A percentile compares a stretch with the other conserved stretches of the same genome.
These are phyloP conservation scores for Gracilaria domingensis DNA, from an alignment of 23 red algal genomes.

Conservation along the genomic window DNA sequence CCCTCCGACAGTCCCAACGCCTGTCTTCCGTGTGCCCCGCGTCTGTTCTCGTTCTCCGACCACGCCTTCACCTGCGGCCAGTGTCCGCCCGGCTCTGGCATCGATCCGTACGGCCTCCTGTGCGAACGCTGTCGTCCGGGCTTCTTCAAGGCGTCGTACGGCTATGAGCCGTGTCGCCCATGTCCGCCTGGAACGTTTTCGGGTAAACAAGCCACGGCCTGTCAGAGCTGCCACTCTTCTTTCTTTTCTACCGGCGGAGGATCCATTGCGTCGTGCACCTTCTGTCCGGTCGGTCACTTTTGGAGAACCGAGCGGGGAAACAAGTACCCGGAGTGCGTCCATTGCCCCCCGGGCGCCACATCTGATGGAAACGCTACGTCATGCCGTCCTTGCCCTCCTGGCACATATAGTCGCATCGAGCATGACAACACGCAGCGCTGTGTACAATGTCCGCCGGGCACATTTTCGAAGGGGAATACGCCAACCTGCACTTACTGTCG, in stretches of 20 bases:
- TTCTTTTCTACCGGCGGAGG: constrained; percentile 21
- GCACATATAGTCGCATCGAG: constrained; percentile 14
- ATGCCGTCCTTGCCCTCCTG: neutral
- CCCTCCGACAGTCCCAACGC: neutral
- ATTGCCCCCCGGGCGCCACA: neutral
- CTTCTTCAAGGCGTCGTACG: neutral
- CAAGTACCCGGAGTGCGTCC: constrained; percentile 23
- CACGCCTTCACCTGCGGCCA: neutral
- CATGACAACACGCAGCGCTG: constrained; percentile 23
- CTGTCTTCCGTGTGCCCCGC: constrained; percentile 15
- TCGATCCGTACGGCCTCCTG: constrained; percentile 24
- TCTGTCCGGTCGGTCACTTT: constrained; percentile 15
- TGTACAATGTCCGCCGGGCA: constrained; percentile 5
- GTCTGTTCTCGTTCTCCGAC: neutral
- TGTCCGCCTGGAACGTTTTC: constrained; percentile 19
- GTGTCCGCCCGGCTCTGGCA: constrained; percentile 10
- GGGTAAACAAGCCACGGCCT: neutral
- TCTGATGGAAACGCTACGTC: neutral
- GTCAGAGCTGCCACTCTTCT: neutral
- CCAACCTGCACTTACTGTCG: neutral
- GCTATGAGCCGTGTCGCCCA: constrained; percentile 12
- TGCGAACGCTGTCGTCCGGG: constrained; percentile 20
- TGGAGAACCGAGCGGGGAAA: neutral
- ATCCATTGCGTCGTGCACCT: neutral
- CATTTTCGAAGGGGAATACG: neutral